A percentile compares a stretch with the other conserved stretches of the same genome.
phyloP scores from a whole-genome alignment of 2,329 filamentous ascomycete genomes.

The Teratosphaeriaceae sp. region DNA sequence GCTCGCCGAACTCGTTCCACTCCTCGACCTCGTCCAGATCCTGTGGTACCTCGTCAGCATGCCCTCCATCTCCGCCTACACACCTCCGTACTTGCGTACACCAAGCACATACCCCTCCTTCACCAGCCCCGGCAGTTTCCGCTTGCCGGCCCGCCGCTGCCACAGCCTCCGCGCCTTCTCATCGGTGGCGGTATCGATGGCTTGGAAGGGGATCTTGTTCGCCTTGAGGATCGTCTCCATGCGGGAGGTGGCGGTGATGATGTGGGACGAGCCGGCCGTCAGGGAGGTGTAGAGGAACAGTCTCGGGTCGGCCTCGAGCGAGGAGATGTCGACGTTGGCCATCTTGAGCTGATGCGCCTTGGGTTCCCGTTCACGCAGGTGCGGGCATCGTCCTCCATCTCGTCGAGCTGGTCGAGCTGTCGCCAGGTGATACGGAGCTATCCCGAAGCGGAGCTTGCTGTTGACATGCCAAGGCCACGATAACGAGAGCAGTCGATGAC shows the following conservation, averaged over 20 bases:
- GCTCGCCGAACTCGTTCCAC: constrained; percentile 98
- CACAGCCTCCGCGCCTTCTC: constrained; percentile 83
- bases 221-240: constrained; percentile 94
- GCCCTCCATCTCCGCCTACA: background rate
- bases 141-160: constrained; percentile 75
- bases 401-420: background rate
- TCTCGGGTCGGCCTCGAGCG: constrained; percentile 40
- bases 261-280: constrained; percentile 90
- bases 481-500: too few relatives aligned
- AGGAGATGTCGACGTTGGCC: constrained; percentile 31
- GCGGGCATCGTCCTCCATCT: too few relatives aligned
- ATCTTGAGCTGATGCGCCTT: too few relatives aligned
- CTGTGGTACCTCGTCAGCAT: constrained; percentile 41
- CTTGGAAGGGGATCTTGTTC: constrained; percentile 90
- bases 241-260: constrained; percentile 90
- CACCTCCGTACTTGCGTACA: constrained; percentile 49
- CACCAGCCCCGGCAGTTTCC: constrained; percentile 82
- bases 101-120: constrained; percentile 81
- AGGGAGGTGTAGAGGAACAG: constrained; percentile 96
- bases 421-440: too few relatives aligned
- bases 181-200: constrained; percentile 84
- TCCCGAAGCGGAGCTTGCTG: too few relatives aligned
- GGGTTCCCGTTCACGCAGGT: too few relatives aligned
- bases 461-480: too few relatives aligned
- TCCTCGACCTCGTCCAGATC: constrained; percentile 93